Evolutionary conservation across 371 early-diverging fungal genomes (phyloP), one percentile per base, ranked within the genome.

Genomic region (Mucor piriformis): DNA sequence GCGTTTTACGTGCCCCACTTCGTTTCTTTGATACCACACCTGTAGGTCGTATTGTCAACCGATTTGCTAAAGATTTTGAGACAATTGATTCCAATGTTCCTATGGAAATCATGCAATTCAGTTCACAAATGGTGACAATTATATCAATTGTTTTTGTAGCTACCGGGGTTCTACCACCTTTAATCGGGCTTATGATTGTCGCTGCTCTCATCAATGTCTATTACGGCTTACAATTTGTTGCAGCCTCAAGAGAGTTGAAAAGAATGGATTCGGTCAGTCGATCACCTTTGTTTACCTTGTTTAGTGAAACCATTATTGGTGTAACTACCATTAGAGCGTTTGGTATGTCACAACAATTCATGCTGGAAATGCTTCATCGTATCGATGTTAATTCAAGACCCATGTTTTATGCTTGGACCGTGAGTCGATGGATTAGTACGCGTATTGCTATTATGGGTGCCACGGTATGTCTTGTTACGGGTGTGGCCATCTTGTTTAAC

Each of bases 381-480:
- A 61, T 88, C 11, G 88, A 90, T 64, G 62, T 57, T 50, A 80
- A 92, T 70, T 79, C 87, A 59, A 68, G 89, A 6, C 83, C 91
- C 5, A 89, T 77, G 63, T 90, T 85, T 51, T 82, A 77, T 53
- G 40, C 84, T 33, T 92, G 92, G 88, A 82, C 82, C 20, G 83
- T 86, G 51, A 92, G 91, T 76, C 82, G 92, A 29, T 94, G 95
- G 95, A 79, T 93, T 25, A 80, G 81, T 58, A 67, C 88, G 20
- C 88, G 95, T 3, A 82, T 86, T 16, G 88, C 90, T n/a, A 25
- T 86, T 8, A 74, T 83, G 29, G 85, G 88, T 18, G 83, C 89
- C 0, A 10, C 78, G 4, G 82, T 95, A 24, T 77, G 85, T 37
- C 83, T 90, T 42, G 15, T 60, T 32, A 76, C 88, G 25, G 88